Percentiles rank a stretch among this genome's conserved stretches.
Conservation (phyloP, 1,284 basidiomycete genomes). For the Baeospora myosura region DNA sequence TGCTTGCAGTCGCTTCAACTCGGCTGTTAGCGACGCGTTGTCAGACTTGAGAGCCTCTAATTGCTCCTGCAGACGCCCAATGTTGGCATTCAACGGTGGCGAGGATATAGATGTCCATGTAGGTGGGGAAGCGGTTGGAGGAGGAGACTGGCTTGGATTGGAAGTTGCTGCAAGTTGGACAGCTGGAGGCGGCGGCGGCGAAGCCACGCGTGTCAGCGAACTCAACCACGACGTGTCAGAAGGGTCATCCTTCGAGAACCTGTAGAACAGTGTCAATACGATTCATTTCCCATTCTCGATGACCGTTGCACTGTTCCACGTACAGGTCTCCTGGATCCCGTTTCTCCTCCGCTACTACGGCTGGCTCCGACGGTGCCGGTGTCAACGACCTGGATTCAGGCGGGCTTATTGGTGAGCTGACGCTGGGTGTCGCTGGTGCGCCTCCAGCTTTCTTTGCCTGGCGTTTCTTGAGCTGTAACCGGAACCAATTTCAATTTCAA, state of each 20-base stretch:
- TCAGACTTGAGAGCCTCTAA: constrained; percentile 19
- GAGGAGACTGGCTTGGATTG: too few relatives aligned
- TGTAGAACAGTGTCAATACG: constrained; percentile 13
- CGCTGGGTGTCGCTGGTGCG: too few relatives aligned
- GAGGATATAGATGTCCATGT: constrained; percentile 16
- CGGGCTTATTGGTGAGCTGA: constrained; percentile 34
- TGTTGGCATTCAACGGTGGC: too few relatives aligned
- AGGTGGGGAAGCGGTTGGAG: constrained; percentile 9
- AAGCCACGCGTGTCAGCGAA: constrained; percentile 44
- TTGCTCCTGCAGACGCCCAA: constrained; percentile 15
- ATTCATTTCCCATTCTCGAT: constrained; percentile 1
- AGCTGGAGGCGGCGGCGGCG: constrained; percentile 20
- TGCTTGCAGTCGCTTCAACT: constrained; percentile 21
- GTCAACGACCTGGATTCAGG: constrained; percentile 46
- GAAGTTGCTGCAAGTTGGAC: too few relatives aligned
- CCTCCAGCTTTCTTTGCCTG: constrained; percentile 58
- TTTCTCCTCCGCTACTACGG: constrained; percentile 30
- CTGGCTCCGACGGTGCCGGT: constrained; percentile 33
- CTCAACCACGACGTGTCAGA: constrained; percentile 51
- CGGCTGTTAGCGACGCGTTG: constrained; percentile 20
- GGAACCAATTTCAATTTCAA: constrained; percentile 10
- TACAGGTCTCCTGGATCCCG: constrained; percentile 48
- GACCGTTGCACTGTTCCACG: constrained; percentile 19
- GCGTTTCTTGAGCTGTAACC: constrained; percentile 60
- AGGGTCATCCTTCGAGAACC: constrained; percentile 31